These are phyloP conservation scores for Candida glucosophila DNA, from an alignment of 1,139 yeast species.

Conservation along the genomic window DNA sequence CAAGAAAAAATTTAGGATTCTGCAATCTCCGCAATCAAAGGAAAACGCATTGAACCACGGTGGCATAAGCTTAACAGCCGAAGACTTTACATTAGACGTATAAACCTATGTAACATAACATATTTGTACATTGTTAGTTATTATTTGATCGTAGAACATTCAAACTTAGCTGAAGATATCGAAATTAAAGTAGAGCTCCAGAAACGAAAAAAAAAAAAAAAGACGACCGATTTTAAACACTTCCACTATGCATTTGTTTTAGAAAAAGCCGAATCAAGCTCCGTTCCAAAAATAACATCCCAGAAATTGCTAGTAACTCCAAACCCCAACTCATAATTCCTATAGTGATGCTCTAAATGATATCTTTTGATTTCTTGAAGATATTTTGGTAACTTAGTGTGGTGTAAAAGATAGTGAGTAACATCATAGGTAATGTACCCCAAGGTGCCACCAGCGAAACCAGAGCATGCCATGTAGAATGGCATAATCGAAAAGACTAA, in stretches of 20 bases:
- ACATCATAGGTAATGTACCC: constrained; percentile 90
- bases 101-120: neutral
- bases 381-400: constrained; percentile 65
- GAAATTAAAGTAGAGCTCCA: no score
- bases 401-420: constrained; percentile 83
- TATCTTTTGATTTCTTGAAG: constrained; percentile 75
- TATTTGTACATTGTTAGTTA: constrained; percentile 1
- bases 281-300: constrained; percentile 86
- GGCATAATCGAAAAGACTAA: constrained; percentile 33
- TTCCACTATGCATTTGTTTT: constrained; percentile 16
- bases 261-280: constrained; percentile 28
- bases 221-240: constrained; percentile 1
- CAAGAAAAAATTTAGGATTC: constrained; percentile 2
- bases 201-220: constrained; percentile 1
- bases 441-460: constrained; percentile 88
- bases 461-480: constrained; percentile 41
- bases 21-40: constrained; percentile 3
- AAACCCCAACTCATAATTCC: constrained; percentile 90
- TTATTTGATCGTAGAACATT: constrained; percentile 1
- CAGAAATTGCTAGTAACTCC: constrained; percentile 93
- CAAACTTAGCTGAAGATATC: constrained; percentile 1
- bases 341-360: constrained; percentile 95
- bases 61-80: constrained; percentile 5
- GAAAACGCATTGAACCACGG: constrained; percentile 7
- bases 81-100: constrained; percentile 5